Evolutionary conservation across 2,329 filamentous ascomycete genomes (phyloP), one percentile per base, ranked within the genome.

Genomic region (Colletotrichum kahawae): DNA sequence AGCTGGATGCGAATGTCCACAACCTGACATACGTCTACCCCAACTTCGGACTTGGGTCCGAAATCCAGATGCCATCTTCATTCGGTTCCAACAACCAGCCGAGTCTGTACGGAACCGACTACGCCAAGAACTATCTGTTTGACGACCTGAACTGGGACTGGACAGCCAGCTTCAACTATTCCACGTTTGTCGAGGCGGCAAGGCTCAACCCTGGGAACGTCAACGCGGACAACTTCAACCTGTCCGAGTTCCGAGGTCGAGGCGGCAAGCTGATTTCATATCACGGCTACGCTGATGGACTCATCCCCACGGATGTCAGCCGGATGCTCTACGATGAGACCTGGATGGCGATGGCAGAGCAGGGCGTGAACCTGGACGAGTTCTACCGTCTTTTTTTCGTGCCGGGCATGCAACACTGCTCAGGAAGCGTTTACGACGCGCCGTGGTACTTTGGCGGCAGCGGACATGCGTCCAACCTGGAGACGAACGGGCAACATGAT

Each of bases 371-470:
- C 0, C 57, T 74, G 21, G 60, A 76, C 60, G 85, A 88, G 27
- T 89, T 89, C 79, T 91, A 89, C 80, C 79, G 84, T 4, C 83
- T 89, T 76, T 90, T 90, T 79, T 80, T 83, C 6, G 84, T 90
- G 5, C 88, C 88, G 4, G 89, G 89, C 1, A 86, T 90, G 82
- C 83, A 82, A 21, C 89, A 91, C 79, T 91, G 90, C 71, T 74
- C 69, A 33, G 71, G 75, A 33, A 79, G 82, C 12, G 75, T 79
- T 3, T 77, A 79, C 8, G 78, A 81, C 36, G 83, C 83, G 24
- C 84, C 84, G 7, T 85, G 82, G 82, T 79, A 82, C 67, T 80
- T 86, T 54, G 82, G 76, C 0, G 82, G 77, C 5, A 71, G 69
- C 33, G 60, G 48, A 14, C 48, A 67, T n/a, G 79, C 81, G 6